Evolutionary conservation across 2,329 filamentous ascomycete genomes (phyloP).

Genomic region (Sporothrix pseudoabietina): DNA sequence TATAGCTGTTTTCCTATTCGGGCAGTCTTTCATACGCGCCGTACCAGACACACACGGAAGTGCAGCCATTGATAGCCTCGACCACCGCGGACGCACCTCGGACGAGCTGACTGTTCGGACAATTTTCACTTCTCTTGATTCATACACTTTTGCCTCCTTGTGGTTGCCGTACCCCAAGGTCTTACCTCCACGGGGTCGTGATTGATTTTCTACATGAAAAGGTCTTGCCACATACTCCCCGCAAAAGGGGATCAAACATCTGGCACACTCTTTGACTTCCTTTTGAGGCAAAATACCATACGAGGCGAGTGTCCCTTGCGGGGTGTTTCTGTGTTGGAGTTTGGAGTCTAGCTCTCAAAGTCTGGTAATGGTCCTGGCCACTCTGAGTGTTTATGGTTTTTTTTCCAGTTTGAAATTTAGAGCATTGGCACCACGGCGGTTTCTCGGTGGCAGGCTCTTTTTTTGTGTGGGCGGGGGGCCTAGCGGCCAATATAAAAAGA

Average conservation of each 20-base stretch:
- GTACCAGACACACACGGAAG: background rate
- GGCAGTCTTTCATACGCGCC: background rate
- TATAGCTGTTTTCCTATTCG: background rate
- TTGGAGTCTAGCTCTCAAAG: background rate
- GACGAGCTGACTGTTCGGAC: background rate
- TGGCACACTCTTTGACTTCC: background rate
- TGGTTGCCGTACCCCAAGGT: background rate
- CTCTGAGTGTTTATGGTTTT: background rate
- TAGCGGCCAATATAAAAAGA: too few relatives aligned
- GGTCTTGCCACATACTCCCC: background rate
- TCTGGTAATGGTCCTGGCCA: background rate
- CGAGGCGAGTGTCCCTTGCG: background rate
- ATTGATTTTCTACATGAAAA: background rate
- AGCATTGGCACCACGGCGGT: constrained; percentile 20
- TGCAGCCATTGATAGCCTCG: too few relatives aligned
- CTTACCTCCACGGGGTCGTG: background rate
- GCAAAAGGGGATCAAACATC: background rate
- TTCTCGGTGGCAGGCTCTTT: constrained; percentile 19
- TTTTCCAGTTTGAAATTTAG: background rate
- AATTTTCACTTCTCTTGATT: background rate
- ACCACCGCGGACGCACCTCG: background rate
- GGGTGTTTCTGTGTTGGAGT: background rate
- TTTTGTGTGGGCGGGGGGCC: background rate
- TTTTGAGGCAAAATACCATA: background rate
- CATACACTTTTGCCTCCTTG: background rate